Conservation (phyloP, 495 filamentous ascomycete species). For the Aspergillus sparsus region DNA sequence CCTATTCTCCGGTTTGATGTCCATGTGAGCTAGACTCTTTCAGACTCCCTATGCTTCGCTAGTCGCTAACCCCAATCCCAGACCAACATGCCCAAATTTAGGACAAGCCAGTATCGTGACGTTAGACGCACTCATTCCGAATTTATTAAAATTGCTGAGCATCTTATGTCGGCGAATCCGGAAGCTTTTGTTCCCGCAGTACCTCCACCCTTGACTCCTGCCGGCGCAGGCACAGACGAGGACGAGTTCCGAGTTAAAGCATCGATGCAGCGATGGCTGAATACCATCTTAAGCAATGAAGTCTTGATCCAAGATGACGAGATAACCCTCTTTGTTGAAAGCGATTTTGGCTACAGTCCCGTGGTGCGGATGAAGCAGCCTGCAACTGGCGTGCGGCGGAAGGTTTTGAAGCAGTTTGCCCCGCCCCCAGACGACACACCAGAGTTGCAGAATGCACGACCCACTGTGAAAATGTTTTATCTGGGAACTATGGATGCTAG, state of each 20-base stretch:
- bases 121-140: constrained; percentile 93
- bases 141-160: constrained; percentile 91
- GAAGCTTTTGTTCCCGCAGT: constrained; percentile 98
- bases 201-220: constrained; percentile 84
- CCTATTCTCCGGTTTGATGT: constrained; percentile 95
- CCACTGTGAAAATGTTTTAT: constrained; percentile 94
- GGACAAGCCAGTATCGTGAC: constrained; percentile 97
- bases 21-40: constrained; percentile 63
- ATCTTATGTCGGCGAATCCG: constrained; percentile 92
- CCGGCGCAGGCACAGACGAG: constrained; percentile 94
- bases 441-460: constrained; percentile 84
- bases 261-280: constrained; percentile 91
- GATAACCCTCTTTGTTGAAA: constrained; percentile 95
- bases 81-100: constrained; percentile 97
- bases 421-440: constrained; percentile 97
- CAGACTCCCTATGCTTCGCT: constrained; percentile 10
- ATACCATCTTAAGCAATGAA: constrained; percentile 86
- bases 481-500: constrained; percentile 91
- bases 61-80: constrained; percentile 37
- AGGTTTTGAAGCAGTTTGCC: constrained; percentile 97
- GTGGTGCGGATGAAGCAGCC: constrained; percentile 95
- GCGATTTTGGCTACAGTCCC: constrained; percentile 96
- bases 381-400: constrained; percentile 90
- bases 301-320: constrained; percentile 94
- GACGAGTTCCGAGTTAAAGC: constrained; percentile 89